phyloP scores from a whole-genome alignment of 768 basidiomycete genomes.

The Lactarius psammicola region DNA sequence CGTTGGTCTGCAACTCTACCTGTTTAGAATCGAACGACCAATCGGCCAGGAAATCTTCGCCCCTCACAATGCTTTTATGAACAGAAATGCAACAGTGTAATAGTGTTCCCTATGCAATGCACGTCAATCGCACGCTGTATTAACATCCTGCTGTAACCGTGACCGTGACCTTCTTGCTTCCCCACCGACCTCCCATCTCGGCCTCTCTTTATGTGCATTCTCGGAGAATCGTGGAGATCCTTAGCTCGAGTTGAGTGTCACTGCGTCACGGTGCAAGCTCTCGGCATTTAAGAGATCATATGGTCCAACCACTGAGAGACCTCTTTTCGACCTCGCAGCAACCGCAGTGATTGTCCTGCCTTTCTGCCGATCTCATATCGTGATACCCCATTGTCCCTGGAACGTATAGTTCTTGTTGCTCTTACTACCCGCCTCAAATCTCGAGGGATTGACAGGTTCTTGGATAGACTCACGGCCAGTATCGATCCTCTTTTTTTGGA shows the following conservation, averaged over 20 bases:
- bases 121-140: constrained; percentile 7
- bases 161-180: constrained; percentile 3
- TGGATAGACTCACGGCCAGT: too few species aligned
- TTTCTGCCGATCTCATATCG: too few species aligned
- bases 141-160: constrained; percentile 1
- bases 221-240: neutral
- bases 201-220: neutral
- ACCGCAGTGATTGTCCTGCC: too few species aligned
- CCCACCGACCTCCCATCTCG: constrained; percentile 1
- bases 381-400: too few species aligned
- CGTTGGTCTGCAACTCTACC: too few species aligned
- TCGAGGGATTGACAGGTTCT: too few species aligned
- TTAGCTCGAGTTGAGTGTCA: neutral
- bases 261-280: neutral
- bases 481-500: too few species aligned
- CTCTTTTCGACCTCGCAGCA: constrained; percentile 8
- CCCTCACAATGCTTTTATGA: neutral
- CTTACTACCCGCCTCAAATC: too few species aligned
- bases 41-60: neutral
- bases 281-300: neutral
- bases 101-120: constrained; percentile 4
- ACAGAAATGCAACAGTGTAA: neutral
- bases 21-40: too few species aligned
- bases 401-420: too few species aligned
- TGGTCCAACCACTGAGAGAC: neutral